These are phyloP conservation scores for Heracleum sosnowskyi DNA, from an alignment of 129 eudicot species.

Conservation along the genomic window DNA sequence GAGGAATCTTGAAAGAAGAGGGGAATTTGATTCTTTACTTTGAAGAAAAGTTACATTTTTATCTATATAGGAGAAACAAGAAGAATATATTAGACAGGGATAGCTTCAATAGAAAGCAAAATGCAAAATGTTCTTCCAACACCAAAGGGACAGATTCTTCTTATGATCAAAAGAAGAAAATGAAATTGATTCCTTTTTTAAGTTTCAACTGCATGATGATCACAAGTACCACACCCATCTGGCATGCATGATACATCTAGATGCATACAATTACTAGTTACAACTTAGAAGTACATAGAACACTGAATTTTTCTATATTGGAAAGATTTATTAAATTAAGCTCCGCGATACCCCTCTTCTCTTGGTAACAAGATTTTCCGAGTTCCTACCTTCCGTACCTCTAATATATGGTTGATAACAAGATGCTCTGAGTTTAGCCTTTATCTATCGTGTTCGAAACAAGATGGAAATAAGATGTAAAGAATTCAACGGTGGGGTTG, in stretches of 20 bases:
- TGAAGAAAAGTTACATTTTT: constrained; percentile 31
- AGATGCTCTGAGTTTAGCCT: too few species aligned
- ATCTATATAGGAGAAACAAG: constrained; percentile 41
- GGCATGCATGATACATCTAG: constrained; percentile 1
- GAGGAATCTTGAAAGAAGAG: constrained; percentile 13
- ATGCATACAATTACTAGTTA: neutral
- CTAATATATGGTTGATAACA: too few species aligned
- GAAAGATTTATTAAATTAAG: too few species aligned
- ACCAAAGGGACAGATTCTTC: constrained; percentile 26
- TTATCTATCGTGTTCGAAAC: too few species aligned
- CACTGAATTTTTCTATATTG: too few species aligned
- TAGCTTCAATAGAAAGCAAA: constrained; percentile 28
- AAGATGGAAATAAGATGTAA: neutral
- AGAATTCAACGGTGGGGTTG: neutral
- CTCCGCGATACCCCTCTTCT: neutral
- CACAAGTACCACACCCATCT: constrained; percentile 4
- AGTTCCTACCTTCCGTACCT: too few species aligned
- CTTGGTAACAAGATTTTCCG: neutral
- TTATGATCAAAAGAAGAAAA: constrained; percentile 15
- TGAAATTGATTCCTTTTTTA: constrained; percentile 1
- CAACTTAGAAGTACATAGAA: too few species aligned
- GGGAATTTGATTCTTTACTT: constrained; percentile 52
- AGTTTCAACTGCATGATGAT: constrained; percentile 6
- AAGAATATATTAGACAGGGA: constrained; percentile 44
- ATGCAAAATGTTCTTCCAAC: constrained; percentile 17